Base-by-base conservation (phyloP, 2,329 filamentous ascomycete genomes). In the Incumbomyces delicatus region DNA sequence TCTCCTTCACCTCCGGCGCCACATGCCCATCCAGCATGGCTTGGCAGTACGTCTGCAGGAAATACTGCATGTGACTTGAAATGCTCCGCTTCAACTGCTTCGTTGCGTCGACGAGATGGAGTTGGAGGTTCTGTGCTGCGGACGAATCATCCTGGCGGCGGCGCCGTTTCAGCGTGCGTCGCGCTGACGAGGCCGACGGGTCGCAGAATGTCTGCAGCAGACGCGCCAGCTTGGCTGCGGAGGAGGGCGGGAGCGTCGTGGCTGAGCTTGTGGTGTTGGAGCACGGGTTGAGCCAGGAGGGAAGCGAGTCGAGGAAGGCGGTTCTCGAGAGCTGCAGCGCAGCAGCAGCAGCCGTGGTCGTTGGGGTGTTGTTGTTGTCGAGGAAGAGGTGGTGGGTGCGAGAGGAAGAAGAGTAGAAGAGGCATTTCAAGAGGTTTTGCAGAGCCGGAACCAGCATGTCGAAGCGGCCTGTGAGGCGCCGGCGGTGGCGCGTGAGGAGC, bases 121-220 rank as follows among this genome's bases (percentile, higher is more conserved):
- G n/a, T 29, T 55, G 41, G 20, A 39, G 33, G 27, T 46, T 46
- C 4, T 38, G 27, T 7, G 6, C 14, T 14, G 5, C 33, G 18
- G 4, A 37, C 11, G 29, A 20, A 46, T 50, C 53, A 35, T 45
- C 47, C 14, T 46, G 33, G 8, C 45, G 29, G 1, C 65, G 66
- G 55, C 69, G 66, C n/a, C n/a, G 22, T 27, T 27, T 27, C 38
- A 64, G 64, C 6, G 68, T 66, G 14, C 58, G 53, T 2, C 60
- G 64, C 3, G 78, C 72, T 1, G 75, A 71, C 0, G 75, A 76
- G 38, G 76, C 71, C 0, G 78, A 77, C 0, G 79, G 79, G 44
- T 78, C 76, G 63, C 76, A 79, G 42, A 82, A 70, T 0, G 75
- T 72, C n/a, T 73, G 73, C 17, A 82, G 67, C 7, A 81, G 63